A percentile compares a stretch with the other conserved stretches of the same genome.
Conservation (phyloP, 2,329 filamentous ascomycete genomes). For the Zymoseptoria ardabiliae region DNA sequence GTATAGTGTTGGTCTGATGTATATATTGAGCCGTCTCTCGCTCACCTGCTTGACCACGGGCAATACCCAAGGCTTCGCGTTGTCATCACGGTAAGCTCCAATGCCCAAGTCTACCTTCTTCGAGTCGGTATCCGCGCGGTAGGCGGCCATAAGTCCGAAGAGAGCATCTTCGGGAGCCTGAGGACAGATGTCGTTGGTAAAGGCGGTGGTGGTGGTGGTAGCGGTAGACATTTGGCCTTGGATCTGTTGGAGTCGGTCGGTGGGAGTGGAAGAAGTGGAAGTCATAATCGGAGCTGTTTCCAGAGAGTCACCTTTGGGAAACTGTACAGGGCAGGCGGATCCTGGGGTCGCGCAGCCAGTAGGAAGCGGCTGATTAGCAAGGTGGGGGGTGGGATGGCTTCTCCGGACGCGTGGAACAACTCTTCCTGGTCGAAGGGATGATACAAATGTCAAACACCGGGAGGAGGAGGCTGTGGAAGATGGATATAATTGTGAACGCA, state of each 20-base stretch:
- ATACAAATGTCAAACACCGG: background rate
- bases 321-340: background rate
- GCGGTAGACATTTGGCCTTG: slow-evolving; percentile 20
- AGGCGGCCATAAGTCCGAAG: slow-evolving; percentile 87
- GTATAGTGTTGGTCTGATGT: background rate
- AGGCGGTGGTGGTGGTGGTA: slow-evolving; percentile 16
- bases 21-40: background rate
- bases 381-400: background rate
- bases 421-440: background rate
- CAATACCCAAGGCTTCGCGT: slow-evolving; percentile 94
- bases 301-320: background rate
- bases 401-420: background rate
- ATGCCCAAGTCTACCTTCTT: slow-evolving; percentile 93
- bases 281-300: background rate
- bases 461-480: background rate
- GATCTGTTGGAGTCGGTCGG: slow-evolving; percentile 22
- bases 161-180: slow-evolving; percentile 83
- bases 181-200: slow-evolving; percentile 22
- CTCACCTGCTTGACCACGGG: slow-evolving; percentile 92
- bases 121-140: slow-evolving; percentile 63
- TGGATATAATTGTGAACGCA: background rate
- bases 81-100: slow-evolving; percentile 90
- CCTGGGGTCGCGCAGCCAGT: background rate
- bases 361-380: background rate
- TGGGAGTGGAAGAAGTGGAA: slow-evolving; percentile 1